A percentile compares a stretch with the other conserved stretches of the same genome.
phyloP scores from a whole-genome alignment of 2,329 filamentous ascomycete genomes.

The Ceratocystis alfenasii region DNA sequence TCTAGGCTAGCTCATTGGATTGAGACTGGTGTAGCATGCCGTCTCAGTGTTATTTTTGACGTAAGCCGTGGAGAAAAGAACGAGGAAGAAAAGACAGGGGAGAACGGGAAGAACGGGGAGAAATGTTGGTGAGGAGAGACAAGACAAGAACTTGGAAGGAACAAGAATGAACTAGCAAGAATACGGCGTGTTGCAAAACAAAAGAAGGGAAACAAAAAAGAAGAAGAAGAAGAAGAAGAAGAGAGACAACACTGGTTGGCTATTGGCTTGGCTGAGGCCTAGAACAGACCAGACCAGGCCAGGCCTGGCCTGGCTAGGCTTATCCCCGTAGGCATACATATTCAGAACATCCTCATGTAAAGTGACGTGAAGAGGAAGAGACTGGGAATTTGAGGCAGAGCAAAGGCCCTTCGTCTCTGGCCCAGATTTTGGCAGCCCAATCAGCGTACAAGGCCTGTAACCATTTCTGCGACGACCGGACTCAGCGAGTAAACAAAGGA shows the following conservation, averaged over 20 bases:
- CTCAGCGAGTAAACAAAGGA: neutral
- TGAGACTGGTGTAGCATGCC: neutral
- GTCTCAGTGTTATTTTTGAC: neutral
- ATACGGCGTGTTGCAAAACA: neutral
- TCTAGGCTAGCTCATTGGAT: neutral
- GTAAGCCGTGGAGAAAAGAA: neutral
- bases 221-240: too few species aligned
- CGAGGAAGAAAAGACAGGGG: neutral
- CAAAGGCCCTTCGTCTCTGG: neutral
- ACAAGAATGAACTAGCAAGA: neutral
- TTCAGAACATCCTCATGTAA: neutral
- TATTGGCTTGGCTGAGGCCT: constrained; percentile 6
- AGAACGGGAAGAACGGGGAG: neutral
- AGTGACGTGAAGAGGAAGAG: neutral
- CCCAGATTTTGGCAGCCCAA: too few species aligned
- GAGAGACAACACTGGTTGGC: neutral
- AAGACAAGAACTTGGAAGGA: neutral
- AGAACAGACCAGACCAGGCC: neutral
- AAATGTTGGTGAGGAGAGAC: neutral
- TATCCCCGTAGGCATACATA: neutral
- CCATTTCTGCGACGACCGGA: neutral
- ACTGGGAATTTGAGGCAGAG: neutral
- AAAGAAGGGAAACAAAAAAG: too few species aligned
- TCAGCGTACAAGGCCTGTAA: too few species aligned
- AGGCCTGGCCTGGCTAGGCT: neutral